Conservation (phyloP, 2,329 filamentous ascomycete genomes). For the Epicoccum nigrum region DNA sequence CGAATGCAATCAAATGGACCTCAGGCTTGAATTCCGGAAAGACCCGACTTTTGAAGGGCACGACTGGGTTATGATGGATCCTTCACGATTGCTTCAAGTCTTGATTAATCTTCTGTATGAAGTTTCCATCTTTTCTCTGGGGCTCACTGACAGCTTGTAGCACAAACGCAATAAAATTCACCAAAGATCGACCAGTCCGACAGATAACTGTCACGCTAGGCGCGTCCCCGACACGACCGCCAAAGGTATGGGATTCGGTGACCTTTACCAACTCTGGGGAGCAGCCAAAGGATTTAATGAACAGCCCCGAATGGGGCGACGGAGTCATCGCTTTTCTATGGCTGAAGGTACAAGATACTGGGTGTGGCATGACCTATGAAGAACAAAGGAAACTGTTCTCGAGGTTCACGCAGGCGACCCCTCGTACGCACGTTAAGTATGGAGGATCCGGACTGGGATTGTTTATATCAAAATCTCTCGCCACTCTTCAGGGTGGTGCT, state of each 20-base stretch:
- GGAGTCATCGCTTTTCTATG: conserved; percentile 45
- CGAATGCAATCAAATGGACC: conserved; percentile 41
- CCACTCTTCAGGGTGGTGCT: conserved; percentile 47
- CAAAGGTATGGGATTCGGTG: conserved; percentile 22
- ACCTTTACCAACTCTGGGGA: conserved; percentile 22
- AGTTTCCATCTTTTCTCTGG: conserved; percentile 30
- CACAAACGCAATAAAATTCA: conserved; percentile 44
- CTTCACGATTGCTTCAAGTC: conserved; percentile 35
- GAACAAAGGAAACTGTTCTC: conserved; percentile 46
- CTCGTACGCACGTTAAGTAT: conserved; percentile 45
- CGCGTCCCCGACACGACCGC: conserved; percentile 30
- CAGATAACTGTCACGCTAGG: conserved; percentile 48
- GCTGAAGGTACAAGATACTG: conserved; percentile 47
- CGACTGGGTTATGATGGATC: conserved; percentile 39
- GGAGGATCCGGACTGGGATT: conserved; percentile 52
- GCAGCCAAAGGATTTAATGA: conserved; percentile 9
- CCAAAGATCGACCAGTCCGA: conserved; percentile 42
- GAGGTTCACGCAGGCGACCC: conserved; percentile 39
- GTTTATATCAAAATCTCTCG: conserved; percentile 49
- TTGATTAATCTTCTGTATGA: conserved; percentile 37
- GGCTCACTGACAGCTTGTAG: conserved; percentile 34
- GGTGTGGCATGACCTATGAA: conserved; percentile 46
- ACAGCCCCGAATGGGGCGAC: conserved; percentile 37
- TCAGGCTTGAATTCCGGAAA: conserved; percentile 47
- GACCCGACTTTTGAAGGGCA: conserved; percentile 49